Conservation (phyloP, 345 rosid genomes). For the Schrenkiella parvula region DNA sequence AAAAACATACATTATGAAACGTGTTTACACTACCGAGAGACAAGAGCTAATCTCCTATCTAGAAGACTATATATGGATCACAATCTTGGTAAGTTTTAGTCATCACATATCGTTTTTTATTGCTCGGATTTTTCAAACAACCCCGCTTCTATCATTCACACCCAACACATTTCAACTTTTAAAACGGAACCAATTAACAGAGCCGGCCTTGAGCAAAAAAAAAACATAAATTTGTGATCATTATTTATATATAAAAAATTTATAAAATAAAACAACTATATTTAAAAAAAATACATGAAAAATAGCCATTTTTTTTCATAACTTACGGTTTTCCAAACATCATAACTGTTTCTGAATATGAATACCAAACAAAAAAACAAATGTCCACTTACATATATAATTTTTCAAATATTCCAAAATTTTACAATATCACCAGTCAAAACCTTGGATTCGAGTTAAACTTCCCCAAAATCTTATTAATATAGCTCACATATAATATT, state of each 20-base stretch:
- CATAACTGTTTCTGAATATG: too few relatives aligned
- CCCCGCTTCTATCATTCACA: background rate
- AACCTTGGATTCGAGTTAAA: background rate
- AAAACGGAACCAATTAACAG: background rate
- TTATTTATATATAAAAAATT: too few relatives aligned
- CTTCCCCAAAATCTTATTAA: background rate
- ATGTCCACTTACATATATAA: background rate
- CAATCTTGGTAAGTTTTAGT: background rate
- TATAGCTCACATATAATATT: background rate
- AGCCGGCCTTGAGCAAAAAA: too few relatives aligned
- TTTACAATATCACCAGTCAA: background rate
- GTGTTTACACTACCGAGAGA: background rate
- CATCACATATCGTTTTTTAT: background rate
- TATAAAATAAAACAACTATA: too few relatives aligned
- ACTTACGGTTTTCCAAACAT: too few relatives aligned
- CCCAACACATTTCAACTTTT: background rate
- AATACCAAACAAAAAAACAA: background rate
- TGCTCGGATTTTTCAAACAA: background rate
- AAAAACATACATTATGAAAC: background rate
- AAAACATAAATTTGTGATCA: too few relatives aligned
- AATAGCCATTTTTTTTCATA: too few relatives aligned
- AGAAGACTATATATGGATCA: background rate
- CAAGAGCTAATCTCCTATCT: background rate
- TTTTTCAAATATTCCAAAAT: background rate
- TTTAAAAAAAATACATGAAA: too few relatives aligned